phyloP scores from a whole-genome alignment of 2,329 filamentous ascomycete genomes.

The Fusarium irregulare region DNA sequence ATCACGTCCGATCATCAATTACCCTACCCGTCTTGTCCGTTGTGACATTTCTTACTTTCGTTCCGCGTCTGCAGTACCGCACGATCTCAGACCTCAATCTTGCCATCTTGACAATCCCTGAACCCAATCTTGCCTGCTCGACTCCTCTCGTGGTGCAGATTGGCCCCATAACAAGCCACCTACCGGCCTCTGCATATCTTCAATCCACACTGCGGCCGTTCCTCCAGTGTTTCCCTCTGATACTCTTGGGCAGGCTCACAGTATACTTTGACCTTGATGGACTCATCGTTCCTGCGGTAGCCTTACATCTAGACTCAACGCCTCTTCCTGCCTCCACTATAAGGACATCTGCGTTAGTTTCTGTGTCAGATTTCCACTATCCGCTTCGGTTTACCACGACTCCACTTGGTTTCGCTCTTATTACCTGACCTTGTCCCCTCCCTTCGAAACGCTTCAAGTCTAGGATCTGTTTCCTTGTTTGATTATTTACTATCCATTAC shows the following conservation, averaged over 20 bases:
- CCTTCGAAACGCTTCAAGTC: constrained; percentile 23
- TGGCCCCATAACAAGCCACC: constrained; percentile 38
- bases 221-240: constrained; percentile 3
- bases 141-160: constrained; percentile 12
- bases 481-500: constrained; percentile 21
- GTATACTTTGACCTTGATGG: constrained; percentile 24
- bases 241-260: constrained; percentile 7
- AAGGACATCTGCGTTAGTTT: constrained; percentile 37
- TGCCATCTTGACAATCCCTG: constrained; percentile 18
- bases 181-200: constrained; percentile 27
- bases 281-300: constrained; percentile 34
- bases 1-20: constrained; percentile 23
- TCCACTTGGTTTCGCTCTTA: constrained; percentile 33
- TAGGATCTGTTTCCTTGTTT: constrained; percentile 16
- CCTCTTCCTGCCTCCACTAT: constrained; percentile 39
- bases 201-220: constrained; percentile 21
- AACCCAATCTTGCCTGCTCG: constrained; percentile 16
- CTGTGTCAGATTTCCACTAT: constrained; percentile 33
- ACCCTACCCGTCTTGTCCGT: constrained; percentile 23
- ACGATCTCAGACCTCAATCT: constrained; percentile 15
- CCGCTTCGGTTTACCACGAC: constrained; percentile 33
- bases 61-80: constrained; percentile 12
- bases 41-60: constrained; percentile 16
- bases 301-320: constrained; percentile 43
- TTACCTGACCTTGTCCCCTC: constrained; percentile 41